Percentiles rank a stretch among this genome's conserved stretches.
phyloP scores from a whole-genome alignment of 352 stramenopile species.

The Pythium vanterpoolii region DNA sequence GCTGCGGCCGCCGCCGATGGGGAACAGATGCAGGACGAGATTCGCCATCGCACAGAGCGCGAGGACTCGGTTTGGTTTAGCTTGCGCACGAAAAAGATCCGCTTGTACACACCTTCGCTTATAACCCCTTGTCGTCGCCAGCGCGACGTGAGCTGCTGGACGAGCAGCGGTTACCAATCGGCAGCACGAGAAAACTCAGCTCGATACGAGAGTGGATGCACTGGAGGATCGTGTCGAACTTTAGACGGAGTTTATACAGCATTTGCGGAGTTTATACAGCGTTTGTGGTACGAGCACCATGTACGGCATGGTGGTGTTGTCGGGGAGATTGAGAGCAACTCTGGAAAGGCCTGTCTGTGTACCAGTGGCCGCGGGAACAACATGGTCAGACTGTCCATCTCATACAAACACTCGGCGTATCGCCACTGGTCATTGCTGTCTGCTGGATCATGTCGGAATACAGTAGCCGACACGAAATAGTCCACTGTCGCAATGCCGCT shows the following conservation, averaged over 20 bases:
- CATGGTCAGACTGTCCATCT: constrained; percentile 55
- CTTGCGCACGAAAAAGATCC: constrained; percentile 43
- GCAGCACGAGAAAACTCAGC: constrained; percentile 38
- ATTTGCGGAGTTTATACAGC: constrained; percentile 75
- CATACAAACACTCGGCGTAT: constrained; percentile 54
- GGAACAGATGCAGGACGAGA: constrained; percentile 61
- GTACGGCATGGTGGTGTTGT: constrained; percentile 1
- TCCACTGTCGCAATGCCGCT: constrained; percentile 50
- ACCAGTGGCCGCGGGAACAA: constrained; percentile 28
- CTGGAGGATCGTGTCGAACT: constrained; percentile 52
- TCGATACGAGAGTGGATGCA: constrained; percentile 26
- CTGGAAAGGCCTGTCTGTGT: constrained; percentile 3
- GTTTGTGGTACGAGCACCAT: constrained; percentile 65
- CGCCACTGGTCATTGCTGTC: constrained; percentile 8
- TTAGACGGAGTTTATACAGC: constrained; percentile 67
- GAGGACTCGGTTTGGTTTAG: constrained; percentile 36
- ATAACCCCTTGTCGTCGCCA: constrained; percentile 25
- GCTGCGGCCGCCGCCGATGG: constrained; percentile 52
- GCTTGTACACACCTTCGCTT: constrained; percentile 18
- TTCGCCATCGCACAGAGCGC: constrained; percentile 38
- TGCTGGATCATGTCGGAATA: constrained; percentile 27
- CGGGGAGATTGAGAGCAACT: constrained; percentile 15
- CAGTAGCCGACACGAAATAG: constrained; percentile 55
- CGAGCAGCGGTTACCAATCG: constrained; percentile 27
- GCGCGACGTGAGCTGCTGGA: constrained; percentile 26